phyloP scores from a whole-genome alignment of 225 moss, liverwort and hornwort species.

The Antitrichia curtipendula region DNA sequence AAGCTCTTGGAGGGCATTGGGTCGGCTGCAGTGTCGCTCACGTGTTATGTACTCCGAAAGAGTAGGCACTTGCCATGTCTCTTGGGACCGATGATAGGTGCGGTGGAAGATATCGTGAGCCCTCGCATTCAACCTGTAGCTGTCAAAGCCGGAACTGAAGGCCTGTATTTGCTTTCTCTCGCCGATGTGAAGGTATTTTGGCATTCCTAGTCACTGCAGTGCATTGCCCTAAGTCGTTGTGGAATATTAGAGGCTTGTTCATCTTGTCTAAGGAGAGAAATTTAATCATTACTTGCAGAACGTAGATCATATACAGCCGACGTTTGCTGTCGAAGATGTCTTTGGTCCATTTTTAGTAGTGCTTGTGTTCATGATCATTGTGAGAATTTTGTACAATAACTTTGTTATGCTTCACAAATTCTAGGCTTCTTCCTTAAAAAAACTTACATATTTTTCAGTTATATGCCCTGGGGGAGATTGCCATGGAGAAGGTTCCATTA shows the following conservation, averaged over 20 bases:
- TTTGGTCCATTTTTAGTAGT: not conserved
- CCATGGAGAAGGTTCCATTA: slow-evolving; percentile 22
- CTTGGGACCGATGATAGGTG: slow-evolving; percentile 30
- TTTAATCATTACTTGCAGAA: not conserved
- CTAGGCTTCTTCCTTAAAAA: not conserved
- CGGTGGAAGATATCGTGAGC: slow-evolving; percentile 29
- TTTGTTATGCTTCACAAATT: not conserved
- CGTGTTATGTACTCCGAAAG: slow-evolving; percentile 9
- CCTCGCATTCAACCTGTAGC: slow-evolving; percentile 27
- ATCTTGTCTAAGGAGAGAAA: not conserved
- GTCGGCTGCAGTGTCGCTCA: slow-evolving; percentile 14
- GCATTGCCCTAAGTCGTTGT: not conserved
- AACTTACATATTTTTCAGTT: not conserved
- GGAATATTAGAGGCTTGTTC: not conserved
- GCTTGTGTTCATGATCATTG: not conserved
- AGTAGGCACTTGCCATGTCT: slow-evolving; percentile 31
- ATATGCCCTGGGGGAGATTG: slow-evolving; percentile 9
- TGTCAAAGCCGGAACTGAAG: slow-evolving; percentile 9
- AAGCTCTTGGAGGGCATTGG: slow-evolving; percentile 34
- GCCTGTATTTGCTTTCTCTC: slow-evolving; percentile 23
- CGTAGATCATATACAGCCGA: not conserved
- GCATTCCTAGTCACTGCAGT: not conserved
- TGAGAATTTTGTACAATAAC: not conserved
- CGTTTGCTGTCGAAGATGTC: not conserved
- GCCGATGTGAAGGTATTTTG: slow-evolving; percentile 32